Conservation (phyloP, 352 stramenopile species). For the Globisporangium uncinulatum region DNA sequence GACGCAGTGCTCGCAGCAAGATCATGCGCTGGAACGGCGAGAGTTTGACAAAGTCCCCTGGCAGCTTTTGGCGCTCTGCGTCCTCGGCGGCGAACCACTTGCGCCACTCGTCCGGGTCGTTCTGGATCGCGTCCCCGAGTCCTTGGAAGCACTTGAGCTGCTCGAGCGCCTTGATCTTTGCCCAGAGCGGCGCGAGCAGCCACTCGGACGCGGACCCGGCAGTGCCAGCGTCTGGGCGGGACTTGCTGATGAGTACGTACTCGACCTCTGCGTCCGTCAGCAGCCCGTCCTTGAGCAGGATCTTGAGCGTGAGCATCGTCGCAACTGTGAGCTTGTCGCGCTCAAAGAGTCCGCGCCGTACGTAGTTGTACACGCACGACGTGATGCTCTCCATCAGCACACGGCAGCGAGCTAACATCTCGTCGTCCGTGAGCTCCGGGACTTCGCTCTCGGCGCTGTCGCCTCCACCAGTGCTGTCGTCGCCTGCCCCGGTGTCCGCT, state of each 20-base stretch:
- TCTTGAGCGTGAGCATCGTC: constrained; percentile 93
- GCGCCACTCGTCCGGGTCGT: constrained; percentile 95
- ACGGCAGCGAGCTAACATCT: constrained; percentile 75
- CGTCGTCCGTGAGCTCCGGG: constrained; percentile 86
- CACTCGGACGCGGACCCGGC: constrained; percentile 92
- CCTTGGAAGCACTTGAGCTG: constrained; percentile 89
- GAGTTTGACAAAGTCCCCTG: constrained; percentile 89
- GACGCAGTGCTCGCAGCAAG: constrained; percentile 89
- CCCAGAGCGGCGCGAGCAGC: constrained; percentile 87
- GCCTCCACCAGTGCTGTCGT: background rate
- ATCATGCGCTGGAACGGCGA: constrained; percentile 82
- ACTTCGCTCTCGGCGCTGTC: constrained; percentile 1
- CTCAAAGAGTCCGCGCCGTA: constrained; percentile 93
- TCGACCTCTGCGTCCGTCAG: constrained; percentile 87
- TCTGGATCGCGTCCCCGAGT: constrained; percentile 94
- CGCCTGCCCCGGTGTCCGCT: constrained; percentile 13
- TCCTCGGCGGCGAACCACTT: constrained; percentile 96
- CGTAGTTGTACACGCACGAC: constrained; percentile 94
- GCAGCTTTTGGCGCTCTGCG: constrained; percentile 91
- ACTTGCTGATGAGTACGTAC: constrained; percentile 86
- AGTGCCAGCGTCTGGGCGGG: constrained; percentile 85
- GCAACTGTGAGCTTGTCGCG: constrained; percentile 94
- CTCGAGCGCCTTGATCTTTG: constrained; percentile 92
- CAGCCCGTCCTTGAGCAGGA: constrained; percentile 87
- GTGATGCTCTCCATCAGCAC: constrained; percentile 93